These are phyloP conservation scores for Loxodes magnus DNA, from an alignment of 73 alveolate genomes.

Conservation along the genomic window DNA sequence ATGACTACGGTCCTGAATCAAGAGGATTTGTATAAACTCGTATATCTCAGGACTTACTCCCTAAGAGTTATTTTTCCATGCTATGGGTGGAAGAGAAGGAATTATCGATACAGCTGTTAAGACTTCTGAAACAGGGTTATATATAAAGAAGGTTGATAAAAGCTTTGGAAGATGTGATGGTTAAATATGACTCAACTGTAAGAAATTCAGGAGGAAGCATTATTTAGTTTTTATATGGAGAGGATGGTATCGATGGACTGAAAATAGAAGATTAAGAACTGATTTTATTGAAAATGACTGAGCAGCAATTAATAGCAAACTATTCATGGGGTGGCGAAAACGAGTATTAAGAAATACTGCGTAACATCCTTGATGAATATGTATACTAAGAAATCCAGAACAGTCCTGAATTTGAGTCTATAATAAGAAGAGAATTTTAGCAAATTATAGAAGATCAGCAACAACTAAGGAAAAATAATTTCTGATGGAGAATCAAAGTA, in stretches of 20 bases:
- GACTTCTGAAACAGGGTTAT: slow-evolving; percentile 99
- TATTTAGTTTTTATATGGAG: slow-evolving; percentile 98
- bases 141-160: slow-evolving; percentile 97
- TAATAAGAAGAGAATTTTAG: too few relatives aligned
- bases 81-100: slow-evolving; percentile 99
- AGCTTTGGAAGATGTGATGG: slow-evolving; percentile 98
- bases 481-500: slow-evolving; percentile 61
- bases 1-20: slow-evolving; percentile 98
- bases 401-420: too few relatives aligned
- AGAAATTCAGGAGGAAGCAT: slow-evolving; percentile 91
- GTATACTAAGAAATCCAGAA: too few relatives aligned
- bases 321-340: too few relatives aligned
- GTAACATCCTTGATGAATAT: too few relatives aligned
- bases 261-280: slow-evolving; percentile 76
- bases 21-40: slow-evolving; percentile 98
- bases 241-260: slow-evolving; percentile 98
- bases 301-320: too few relatives aligned
- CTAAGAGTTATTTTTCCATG: slow-evolving; percentile 98
- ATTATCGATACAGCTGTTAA: slow-evolving; percentile 99
- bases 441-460: neutral
- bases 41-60: slow-evolving; percentile 92
- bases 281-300: slow-evolving; percentile 56
- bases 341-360: too few relatives aligned
- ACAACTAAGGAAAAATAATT: slow-evolving; percentile 51
- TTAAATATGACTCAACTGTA: slow-evolving; percentile 98